Evolutionary conservation across 2,329 filamentous ascomycete genomes (phyloP).

Genomic region (Blumeria graminis): DNA sequence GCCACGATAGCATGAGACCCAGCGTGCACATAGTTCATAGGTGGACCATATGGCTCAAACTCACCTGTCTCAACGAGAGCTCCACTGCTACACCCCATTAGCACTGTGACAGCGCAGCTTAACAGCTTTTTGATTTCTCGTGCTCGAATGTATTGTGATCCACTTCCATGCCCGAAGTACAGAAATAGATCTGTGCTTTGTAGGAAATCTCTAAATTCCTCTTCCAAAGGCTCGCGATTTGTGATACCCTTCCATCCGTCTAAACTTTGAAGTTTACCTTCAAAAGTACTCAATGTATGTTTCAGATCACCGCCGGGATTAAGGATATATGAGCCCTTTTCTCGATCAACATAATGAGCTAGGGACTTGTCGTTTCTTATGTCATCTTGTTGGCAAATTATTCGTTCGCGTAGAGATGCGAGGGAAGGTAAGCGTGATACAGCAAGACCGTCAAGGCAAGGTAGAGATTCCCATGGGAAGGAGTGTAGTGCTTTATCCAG

Average conservation of each 20-base stretch:
- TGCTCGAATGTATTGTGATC: constrained; percentile 77
- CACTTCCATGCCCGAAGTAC: constrained; percentile 92
- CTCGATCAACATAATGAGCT: constrained; percentile 31
- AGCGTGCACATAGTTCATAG: constrained; percentile 77
- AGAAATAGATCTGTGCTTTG: constrained; percentile 46
- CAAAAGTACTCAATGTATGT: constrained; percentile 55
- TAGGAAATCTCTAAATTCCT: constrained; percentile 49
- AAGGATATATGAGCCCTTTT: constrained; percentile 51
- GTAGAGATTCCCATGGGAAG: constrained; percentile 90
- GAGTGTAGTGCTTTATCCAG: constrained; percentile 75
- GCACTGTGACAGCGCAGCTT: constrained; percentile 56
- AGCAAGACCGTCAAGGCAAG: constrained; percentile 54
- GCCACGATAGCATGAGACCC: constrained; percentile 71
- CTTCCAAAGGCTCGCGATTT: constrained; percentile 45
- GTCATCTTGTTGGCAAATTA: constrained; percentile 21
- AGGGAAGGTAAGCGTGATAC: constrained; percentile 78
- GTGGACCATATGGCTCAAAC: constrained; percentile 77
- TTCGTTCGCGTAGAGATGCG: constrained; percentile 51
- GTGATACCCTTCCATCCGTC: constrained; percentile 46
- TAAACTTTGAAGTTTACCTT: constrained; percentile 38
- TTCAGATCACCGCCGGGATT: constrained; percentile 72
- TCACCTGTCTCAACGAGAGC: constrained; percentile 58
- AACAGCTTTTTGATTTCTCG: constrained; percentile 59
- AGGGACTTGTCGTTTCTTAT: constrained; percentile 6
- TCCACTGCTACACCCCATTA: constrained; percentile 88